A percentile compares a stretch with the other conserved stretches of the same genome.
Conservation (phyloP, 768 basidiomycete species). For the Dioszegia hungarica region DNA sequence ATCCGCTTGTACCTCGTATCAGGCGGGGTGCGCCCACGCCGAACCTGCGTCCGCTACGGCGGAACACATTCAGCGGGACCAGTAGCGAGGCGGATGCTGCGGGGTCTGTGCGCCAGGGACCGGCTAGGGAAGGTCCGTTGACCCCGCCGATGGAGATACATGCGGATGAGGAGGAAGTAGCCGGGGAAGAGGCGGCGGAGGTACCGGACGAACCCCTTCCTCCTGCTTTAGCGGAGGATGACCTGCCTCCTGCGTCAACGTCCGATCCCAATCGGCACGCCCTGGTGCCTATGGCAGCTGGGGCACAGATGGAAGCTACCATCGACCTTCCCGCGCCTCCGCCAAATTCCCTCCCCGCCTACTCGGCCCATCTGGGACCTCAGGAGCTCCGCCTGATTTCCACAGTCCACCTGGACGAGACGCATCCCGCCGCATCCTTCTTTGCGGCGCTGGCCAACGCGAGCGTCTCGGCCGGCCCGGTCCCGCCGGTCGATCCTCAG, state of each 20-base stretch:
- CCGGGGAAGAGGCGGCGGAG: neutral
- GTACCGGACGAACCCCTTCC: neutral
- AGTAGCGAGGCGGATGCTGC: constrained; percentile 6
- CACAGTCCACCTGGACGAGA: constrained; percentile 34
- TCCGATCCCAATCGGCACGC: neutral
- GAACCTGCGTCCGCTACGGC: constrained; percentile 9
- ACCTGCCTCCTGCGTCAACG: neutral
- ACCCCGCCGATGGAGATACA: neutral
- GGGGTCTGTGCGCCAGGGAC: neutral
- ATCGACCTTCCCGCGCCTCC: constrained; percentile 28
- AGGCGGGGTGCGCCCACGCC: constrained; percentile 1
- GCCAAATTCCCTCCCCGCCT: constrained; percentile 23
- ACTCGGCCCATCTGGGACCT: constrained; percentile 26
- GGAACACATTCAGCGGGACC: constrained; percentile 10
- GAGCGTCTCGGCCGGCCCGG: constrained; percentile 5
- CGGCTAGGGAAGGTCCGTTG: constrained; percentile 4
- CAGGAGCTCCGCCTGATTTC: constrained; percentile 41
- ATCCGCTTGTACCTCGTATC: constrained; percentile 28
- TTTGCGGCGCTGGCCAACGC: constrained; percentile 24
- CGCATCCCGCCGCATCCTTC: constrained; percentile 35
- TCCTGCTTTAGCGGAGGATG: neutral
- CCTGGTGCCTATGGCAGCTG: neutral
- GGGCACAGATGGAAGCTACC: neutral
- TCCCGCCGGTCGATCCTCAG: constrained; percentile 7
- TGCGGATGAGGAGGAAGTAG: neutral